Conservation (phyloP, 441 rosid genomes). For the Raphanus hybrid region DNA sequence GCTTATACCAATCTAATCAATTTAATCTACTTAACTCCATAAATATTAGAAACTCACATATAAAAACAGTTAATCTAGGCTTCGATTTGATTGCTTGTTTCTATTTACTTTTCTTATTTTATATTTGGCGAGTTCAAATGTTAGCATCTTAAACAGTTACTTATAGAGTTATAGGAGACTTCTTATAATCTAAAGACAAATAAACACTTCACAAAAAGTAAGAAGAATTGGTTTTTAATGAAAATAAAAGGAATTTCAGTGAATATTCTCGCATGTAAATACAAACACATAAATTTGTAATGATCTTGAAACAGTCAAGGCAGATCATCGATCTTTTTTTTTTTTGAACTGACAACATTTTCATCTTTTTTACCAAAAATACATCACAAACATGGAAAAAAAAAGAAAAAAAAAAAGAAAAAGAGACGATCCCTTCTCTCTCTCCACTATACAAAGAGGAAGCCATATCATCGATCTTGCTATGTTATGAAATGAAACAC, state of each 20-base stretch:
- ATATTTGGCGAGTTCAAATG: not conserved
- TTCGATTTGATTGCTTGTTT: not conserved
- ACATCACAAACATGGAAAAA: too few relatives aligned
- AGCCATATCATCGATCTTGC: not conserved
- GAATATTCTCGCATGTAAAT: not conserved
- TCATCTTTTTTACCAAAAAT: too few relatives aligned
- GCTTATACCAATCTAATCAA: not conserved
- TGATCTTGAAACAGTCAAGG: conserved; percentile 9
- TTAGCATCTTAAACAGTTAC: not conserved
- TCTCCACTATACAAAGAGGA: too few relatives aligned
- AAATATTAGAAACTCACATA: not conserved
- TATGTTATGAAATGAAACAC: not conserved
- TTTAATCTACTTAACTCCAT: not conserved
- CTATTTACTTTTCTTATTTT: not conserved
- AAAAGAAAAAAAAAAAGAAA: too few relatives aligned
- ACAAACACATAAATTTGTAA: not conserved
- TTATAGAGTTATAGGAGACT: too few relatives aligned
- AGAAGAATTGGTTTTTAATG: not conserved
- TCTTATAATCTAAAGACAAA: not conserved
- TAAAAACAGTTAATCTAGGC: not conserved
- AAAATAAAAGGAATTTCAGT: not conserved
- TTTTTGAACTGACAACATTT: too few relatives aligned
- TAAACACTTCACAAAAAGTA: not conserved
- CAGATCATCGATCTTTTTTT: not conserved
- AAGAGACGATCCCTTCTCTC: too few relatives aligned